Base-by-base conservation (phyloP, 2,329 filamentous ascomycete species). In the Didymella pinodella region DNA sequence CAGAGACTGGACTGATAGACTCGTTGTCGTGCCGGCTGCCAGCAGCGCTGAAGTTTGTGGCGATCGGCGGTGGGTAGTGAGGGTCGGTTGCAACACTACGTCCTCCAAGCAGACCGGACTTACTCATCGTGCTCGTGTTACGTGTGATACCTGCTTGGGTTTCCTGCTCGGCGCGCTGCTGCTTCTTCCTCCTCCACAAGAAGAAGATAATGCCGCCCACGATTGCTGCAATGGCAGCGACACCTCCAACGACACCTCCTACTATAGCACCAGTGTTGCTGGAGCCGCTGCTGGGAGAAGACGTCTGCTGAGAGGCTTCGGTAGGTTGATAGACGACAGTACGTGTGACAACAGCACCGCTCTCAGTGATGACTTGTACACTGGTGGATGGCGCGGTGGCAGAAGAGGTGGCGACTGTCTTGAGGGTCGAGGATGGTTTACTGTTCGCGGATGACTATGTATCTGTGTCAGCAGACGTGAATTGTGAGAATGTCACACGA, bases 51-150 rank as follows among this genome's bases (percentile, higher is more conserved):
- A 69, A 54, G 20, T 65, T 72, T 8, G 74, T 75, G 8, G 64
- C 65, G 20, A 76, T 68, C 14, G 57, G 65, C 4, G 68, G 65
- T 25, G 69, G 71, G 49, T 62, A 67, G 28, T 64, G 63, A 11
- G 61, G 55, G 43, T 75, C 72, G 32, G 51, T 46, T 14, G 56
- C 55, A 18, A 54, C 38, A 11, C 29, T 20, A 11, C 58, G 58
- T 22, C 65, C 62, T 46, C 69, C 67, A 16, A 83, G 69, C 7
- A 83, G 71, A 14, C 81, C 81, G 18, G 79, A 75, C 66, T 77
- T 80, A 68, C 80, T 83, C 65, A 83, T 75, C 14, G 81, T 80
- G 69, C 80, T 83, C 18, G 76, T 75, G 54, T 83, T 82, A 20
- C 81, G 74, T 11, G 71, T 64, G 55, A 76, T 69, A 36, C 71